Evolutionary conservation across 2,329 filamentous ascomycete species (phyloP).

Genomic region (Fusarium newnesense): DNA sequence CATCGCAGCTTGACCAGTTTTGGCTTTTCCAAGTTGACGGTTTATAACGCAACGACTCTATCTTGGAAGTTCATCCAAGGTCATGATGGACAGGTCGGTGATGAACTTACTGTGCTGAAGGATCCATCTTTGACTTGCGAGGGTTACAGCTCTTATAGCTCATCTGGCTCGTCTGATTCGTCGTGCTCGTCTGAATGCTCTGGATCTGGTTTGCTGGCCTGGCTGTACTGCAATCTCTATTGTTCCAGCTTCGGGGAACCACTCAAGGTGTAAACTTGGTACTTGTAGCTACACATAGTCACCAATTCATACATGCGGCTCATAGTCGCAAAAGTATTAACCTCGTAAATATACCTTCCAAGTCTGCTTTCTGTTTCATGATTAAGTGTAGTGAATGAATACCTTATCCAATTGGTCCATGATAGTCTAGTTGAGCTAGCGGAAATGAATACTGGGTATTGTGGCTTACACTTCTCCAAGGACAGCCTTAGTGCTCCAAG

Average conservation of each 20-base stretch:
- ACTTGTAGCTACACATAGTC: rapidly evolving
- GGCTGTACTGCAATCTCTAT: not conserved
- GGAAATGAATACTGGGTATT: too few species aligned
- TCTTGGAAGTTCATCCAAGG: not conserved
- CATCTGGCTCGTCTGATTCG: rapidly evolving
- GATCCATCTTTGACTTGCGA: not conserved
- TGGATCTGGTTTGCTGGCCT: not conserved
- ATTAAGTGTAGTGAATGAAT: too few species aligned
- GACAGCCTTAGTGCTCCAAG: too few species aligned
- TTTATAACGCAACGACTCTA: not conserved
- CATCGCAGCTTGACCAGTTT: not conserved
- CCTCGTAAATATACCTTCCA: not conserved
- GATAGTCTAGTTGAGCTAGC: too few species aligned
- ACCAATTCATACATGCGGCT: rapidly evolving
- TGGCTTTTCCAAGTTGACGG: constrained; percentile 1
- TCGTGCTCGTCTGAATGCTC: not conserved
- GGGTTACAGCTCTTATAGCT: too few species aligned
- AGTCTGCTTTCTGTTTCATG: too few species aligned
- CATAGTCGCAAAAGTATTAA: rapidly evolving
- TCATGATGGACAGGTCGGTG: rapidly evolving
- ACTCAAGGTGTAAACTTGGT: not conserved
- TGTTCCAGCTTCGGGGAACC: not conserved
- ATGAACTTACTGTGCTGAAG: not conserved
- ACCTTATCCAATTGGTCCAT: too few species aligned
- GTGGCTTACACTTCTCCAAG: too few species aligned